Base-by-base conservation (phyloP, 345 rosid genomes). In the Clarkia xantiana region DNA sequence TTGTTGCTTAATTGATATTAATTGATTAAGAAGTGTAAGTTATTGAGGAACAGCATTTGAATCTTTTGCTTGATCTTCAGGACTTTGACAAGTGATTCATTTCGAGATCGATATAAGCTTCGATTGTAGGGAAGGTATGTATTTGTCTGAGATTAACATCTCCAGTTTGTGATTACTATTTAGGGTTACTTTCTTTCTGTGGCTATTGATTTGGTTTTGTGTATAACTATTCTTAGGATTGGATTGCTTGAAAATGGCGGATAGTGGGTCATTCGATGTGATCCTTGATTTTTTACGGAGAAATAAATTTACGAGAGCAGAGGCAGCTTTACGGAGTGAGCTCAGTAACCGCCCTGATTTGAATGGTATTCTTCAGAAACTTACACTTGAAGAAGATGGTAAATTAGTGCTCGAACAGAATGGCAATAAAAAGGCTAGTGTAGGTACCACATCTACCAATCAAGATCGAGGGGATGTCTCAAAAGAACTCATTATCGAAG, bases 261-360 rank as follows among this genome's bases (percentile, higher is more conserved):
- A 82, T 45, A 23, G 73, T 29, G 52, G 76, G 61, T 77, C 88
- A 4, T 72, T 84, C 44, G 94, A 87, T 63, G 77, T 66, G 65
- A 84, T 93, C 65, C 56, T 93, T 56, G 88, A 84, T 43, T 93
- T 84, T 70, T 67, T 93, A 54, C 72, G 69, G 79, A 84, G 61
- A 44, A 86, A 87, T 62, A 79, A 61, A 44, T 82, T 93, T 71
- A 75, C 84, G 0, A 71, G 87, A 61, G 99, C 99, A 52, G 99
- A 93, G 80, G 88, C 90, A 53, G 96, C 99, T 55, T 65, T 93
- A 62, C 94, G 88, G 43, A 64, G 84, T 58, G 99, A 93, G 83
- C 79, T 93, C 1, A 55, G 47, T 44, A 71, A 64, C 67, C 76
- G 36, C 18, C 78, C 87, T 66, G 96, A 91, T 71, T 67, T 87